Evolutionary conservation across 768 basidiomycete genomes (phyloP), one percentile per base, ranked within the genome.

Genomic region (Tricholomella constricta): DNA sequence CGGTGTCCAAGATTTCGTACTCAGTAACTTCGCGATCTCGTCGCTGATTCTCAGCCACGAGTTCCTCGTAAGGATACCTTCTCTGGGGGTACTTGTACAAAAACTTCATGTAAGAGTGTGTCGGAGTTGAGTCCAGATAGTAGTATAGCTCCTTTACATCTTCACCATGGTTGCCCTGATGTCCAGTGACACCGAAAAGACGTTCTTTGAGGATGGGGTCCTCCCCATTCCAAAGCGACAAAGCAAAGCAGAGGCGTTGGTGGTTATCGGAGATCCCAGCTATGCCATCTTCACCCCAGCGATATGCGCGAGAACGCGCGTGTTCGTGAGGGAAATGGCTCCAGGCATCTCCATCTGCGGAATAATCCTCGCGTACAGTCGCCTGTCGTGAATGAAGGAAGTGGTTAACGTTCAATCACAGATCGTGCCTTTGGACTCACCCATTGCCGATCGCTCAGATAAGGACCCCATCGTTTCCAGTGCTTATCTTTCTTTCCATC

Each of bases 41-140:
- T 60, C 87, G 82, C 63, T 83, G 75, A 65, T 88, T 95, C 74
- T 99, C 94, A 41, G 77, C 72, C 11, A 97, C 89, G 48, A 99
- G 84, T 55, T 96, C 84, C 64, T 98, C 95, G 70, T 99, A 99
- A 1, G 97, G 97, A 70, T 82, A 99, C 29, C 80, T 77, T 62
- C 85, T 78, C 69, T 99, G 97, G 11, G 97, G 95, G 62, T 99
- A 99, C 69, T 99, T 99, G 83, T 99, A 99, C 51, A 98, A 75
- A 72, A 92, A 98, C 70, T 99, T 99, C 97, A 99, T 98, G 80
- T 98, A 99, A 6, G 95, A 97, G 65, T 99, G 97, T 2, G 97
- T 98, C 32, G 97, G 97, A 1, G 97, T 98, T 32, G 93, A 96
- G 69, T 98, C 97, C 55, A 99, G 83, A 70, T 99, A 99, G 69